A percentile compares a stretch with the other conserved stretches of the same genome.
Evolutionary conservation across 2,329 filamentous ascomycete species (phyloP).

Genomic region (Fusarium subglutinans): DNA sequence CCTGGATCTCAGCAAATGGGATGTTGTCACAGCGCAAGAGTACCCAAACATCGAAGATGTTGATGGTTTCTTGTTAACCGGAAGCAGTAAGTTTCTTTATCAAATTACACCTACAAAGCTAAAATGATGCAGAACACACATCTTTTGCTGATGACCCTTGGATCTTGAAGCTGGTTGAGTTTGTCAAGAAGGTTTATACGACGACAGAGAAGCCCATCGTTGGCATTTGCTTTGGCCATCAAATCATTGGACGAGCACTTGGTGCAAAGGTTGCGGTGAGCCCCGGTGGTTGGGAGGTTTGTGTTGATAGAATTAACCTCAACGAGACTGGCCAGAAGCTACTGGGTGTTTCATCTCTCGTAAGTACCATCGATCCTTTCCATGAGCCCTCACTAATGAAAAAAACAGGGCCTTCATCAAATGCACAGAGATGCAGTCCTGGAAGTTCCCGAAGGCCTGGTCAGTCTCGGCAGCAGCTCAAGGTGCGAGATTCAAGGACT

Average conservation of each 20-base stretch:
- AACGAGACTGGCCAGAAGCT: conserved; percentile 50
- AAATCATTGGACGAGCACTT: conserved; percentile 55
- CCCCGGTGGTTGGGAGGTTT: conserved; percentile 54
- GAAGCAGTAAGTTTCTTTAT: conserved; percentile 43
- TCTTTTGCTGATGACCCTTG: conserved; percentile 52
- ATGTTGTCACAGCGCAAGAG: conserved; percentile 42
- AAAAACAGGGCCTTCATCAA: conserved; percentile 48
- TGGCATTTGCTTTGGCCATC: conserved; percentile 59
- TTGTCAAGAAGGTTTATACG: conserved; percentile 41
- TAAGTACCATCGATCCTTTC: background rate
- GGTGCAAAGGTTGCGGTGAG: conserved; percentile 50
- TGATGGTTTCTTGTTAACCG: conserved; percentile 46
- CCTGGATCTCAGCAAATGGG: conserved; percentile 43
- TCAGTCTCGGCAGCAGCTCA: conserved; percentile 51
- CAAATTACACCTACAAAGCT: background rate
- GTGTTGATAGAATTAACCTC: conserved; percentile 50
- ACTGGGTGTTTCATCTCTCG: conserved; percentile 45
- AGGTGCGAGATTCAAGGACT: conserved; percentile 53
- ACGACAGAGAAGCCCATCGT: conserved; percentile 48
- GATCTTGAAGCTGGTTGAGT: conserved; percentile 53
- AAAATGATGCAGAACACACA: conserved; percentile 42
- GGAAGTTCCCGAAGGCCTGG: conserved; percentile 48
- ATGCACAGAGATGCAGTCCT: conserved; percentile 57
- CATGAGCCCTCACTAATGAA: background rate
- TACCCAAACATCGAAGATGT: conserved; percentile 43